Base-by-base conservation (phyloP, 768 basidiomycete genomes). In the Tulasnella sp. region DNA sequence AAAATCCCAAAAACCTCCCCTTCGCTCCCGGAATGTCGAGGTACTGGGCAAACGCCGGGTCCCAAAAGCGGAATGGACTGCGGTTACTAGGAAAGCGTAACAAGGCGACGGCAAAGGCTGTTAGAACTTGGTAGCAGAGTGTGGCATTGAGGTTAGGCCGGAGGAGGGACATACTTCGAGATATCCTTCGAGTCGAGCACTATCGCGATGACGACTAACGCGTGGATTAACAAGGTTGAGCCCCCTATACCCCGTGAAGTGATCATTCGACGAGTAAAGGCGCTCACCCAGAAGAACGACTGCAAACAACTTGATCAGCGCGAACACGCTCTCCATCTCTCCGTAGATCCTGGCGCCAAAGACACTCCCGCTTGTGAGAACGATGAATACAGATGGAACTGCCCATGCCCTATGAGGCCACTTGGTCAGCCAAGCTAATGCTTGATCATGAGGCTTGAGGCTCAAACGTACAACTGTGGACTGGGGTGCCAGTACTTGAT, bases 251-350 rank as follows among this genome's bases (percentile, higher is more conserved):
- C 11, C 7, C 1, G 11, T 7, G 44, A 46, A 11, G 24, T 12
- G 48, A n/a, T 1, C 31, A 28, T 44, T 41, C 22, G 8, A 16
- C 3, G 74, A 37, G 41, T 75, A n/a, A 42, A 5, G n/a, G 12
- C 46, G 58, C 75, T 41, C 50, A 80, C 80, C 31, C 11, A 80
- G 44, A 2, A 64, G 7, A 58, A 37, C 41, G 1, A 60, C 80
- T 0, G 46, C 69, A 9, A 64, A 64, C 8, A 80, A 34, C 46
- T 80, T 80, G 42, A 80, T 41, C 12, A 44, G 0, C 4, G 74
- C 73, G 41, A 80, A 80, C 1, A 9, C 75, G 41, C 40, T 64
- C 42, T 80, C 80, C 20, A 80, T 0, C 22, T 76, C 75, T 24
- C 80, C 80, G 41, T 76, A 80, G 0, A 40, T 12, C 41, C 64